Base-by-base conservation (phyloP, 257 asterid species). In the Jasminum sambac region DNA sequence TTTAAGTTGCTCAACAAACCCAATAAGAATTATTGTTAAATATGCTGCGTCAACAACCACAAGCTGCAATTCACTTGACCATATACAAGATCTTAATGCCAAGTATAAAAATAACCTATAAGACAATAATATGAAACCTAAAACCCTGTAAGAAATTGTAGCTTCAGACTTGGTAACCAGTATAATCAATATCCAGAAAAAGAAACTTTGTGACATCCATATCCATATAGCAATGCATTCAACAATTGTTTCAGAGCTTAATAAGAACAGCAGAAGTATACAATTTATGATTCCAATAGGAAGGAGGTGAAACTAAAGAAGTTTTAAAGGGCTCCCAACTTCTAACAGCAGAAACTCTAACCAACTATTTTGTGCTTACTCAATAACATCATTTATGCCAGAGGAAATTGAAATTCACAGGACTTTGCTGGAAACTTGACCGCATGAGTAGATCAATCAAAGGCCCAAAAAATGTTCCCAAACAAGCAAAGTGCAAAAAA, bases 1-100 rank as follows among this genome's bases (percentile, higher is more conserved):
- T 80, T 77, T 71, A 77, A 50, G 71, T 38, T 67, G 55, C 63
- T 55, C 50, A 23, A n/a, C 52, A 44, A 68, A 59, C 38, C 77
- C 68, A 58, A 30, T 38, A 16, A 58, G 39, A 65, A 55, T 39
- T 26, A 66, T 36, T n/a, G n/a, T n/a, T 44, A 66, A 39, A 30
- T 60, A 30, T 41, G 70, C 67, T 44, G 67, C 48, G 25, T 42
- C 38, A 67, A 69, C 72, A 71, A 41, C 46, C 62, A 48, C 76
- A 66, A 60, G 23, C 41, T 68, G 25, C 58, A 8, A 46, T 38
- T 41, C 40, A 50, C 23, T 40, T 40, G 43, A 60, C 25, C 13
- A 41, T 44, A 25, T 66, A 44, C 61, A 55, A 21, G 61, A 55
- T 8, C 26, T 10, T 55, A 55, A 55, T 55, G 62, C 62, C 14